Conservation (phyloP, 164 flowering plant species). For the Magnolia changhungtana region DNA sequence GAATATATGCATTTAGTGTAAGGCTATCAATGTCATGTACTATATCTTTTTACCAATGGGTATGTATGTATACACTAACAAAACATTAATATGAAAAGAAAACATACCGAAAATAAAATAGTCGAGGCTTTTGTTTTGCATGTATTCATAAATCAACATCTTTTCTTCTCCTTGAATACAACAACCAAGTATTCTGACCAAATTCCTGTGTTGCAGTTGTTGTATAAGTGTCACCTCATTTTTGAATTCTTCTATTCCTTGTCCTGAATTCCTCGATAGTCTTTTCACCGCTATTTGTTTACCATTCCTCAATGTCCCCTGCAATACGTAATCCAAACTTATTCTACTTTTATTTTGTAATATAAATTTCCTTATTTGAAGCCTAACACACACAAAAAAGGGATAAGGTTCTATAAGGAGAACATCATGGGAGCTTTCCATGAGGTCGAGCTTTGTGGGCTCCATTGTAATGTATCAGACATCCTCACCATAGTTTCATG, state of each 20-base stretch:
- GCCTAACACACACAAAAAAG: too few species aligned
- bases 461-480: too few species aligned
- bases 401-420: too few species aligned
- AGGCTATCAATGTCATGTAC: too few species aligned
- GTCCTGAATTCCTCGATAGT: slow-evolving; percentile 28
- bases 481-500: too few species aligned
- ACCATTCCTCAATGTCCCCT: slow-evolving; percentile 29
- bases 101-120: slow-evolving; percentile 26
- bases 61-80: too few species aligned
- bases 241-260: slow-evolving; percentile 39
- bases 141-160: slow-evolving; percentile 41
- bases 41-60: too few species aligned
- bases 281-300: slow-evolving; percentile 46
- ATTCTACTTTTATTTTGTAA: too few species aligned
- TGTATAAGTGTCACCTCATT: slow-evolving; percentile 40
- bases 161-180: slow-evolving; percentile 36
- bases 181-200: slow-evolving; percentile 43
- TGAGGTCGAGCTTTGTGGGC: too few species aligned
- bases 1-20: too few species aligned
- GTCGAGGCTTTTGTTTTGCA: slow-evolving; percentile 38
- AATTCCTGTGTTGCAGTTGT: slow-evolving; percentile 52
- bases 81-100: neutral
- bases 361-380: too few species aligned
- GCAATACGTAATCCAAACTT: neutral
- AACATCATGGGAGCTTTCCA: too few species aligned